Percentiles rank a stretch among this genome's conserved stretches.
phyloP scores from a whole-genome alignment of 1,284 basidiomycete genomes.

The Entoloma clypeatum region DNA sequence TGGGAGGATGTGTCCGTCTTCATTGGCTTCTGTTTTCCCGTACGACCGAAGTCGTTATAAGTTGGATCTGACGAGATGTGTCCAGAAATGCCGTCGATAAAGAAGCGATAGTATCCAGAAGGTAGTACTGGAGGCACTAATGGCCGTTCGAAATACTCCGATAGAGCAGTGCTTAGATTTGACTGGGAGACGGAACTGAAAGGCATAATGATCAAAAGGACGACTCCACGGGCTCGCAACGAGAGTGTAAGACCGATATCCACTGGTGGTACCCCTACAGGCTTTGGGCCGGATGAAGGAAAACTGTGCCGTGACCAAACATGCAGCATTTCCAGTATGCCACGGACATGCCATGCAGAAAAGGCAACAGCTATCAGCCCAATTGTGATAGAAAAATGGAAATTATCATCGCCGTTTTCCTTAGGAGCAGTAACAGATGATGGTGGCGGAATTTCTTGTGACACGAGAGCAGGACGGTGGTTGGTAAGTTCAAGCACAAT shows the following conservation, averaged over 20 bases:
- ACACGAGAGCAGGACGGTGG: slow-evolving; percentile 27
- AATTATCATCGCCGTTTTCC: slow-evolving; percentile 15
- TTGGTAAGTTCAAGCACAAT: slow-evolving; percentile 54
- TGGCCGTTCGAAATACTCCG: slow-evolving; percentile 53
- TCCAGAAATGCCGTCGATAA: slow-evolving; percentile 47
- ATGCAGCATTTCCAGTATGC: slow-evolving; percentile 40
- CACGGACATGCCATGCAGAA: slow-evolving; percentile 49
- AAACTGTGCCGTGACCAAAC: slow-evolving; percentile 31
- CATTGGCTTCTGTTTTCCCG: slow-evolving; percentile 1
- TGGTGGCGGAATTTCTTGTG: not conserved
- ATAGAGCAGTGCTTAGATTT: slow-evolving; percentile 20
- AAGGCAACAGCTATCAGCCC: slow-evolving; percentile 53
- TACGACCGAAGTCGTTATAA: slow-evolving; percentile 5
- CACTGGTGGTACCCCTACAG: slow-evolving; percentile 22
- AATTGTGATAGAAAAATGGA: slow-evolving; percentile 37
- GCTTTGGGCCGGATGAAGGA: slow-evolving; percentile 8
- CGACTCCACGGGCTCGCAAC: slow-evolving; percentile 44
- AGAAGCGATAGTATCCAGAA: slow-evolving; percentile 51
- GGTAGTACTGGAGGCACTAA: slow-evolving; percentile 48
- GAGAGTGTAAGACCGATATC: slow-evolving; percentile 30
- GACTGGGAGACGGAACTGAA: slow-evolving; percentile 3
- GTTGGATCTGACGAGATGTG: slow-evolving; percentile 25
- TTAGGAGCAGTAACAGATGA: slow-evolving; percentile 1
- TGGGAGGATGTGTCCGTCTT: slow-evolving; percentile 14
- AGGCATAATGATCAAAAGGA: slow-evolving; percentile 45